Evolutionary conservation across 805 yeast genomes (phyloP).

Genomic region (Starmerella floricola): DNA sequence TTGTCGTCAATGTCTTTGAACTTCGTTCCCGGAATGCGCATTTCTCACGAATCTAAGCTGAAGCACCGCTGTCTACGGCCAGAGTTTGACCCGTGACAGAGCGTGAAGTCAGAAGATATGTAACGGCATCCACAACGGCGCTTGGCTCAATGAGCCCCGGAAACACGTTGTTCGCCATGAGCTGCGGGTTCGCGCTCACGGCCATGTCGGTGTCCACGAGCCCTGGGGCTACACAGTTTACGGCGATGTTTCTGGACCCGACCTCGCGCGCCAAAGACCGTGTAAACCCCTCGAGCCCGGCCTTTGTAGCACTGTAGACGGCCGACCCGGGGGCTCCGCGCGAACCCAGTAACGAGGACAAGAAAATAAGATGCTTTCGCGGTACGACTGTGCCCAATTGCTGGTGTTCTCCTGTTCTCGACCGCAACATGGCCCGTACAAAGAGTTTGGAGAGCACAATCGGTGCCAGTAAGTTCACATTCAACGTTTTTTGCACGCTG

Average conservation of each 20-base stretch:
- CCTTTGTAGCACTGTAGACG: constrained; percentile 59
- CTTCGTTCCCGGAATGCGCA: not conserved
- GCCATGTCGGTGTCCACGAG: constrained; percentile 54
- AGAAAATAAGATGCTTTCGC: constrained; percentile 38
- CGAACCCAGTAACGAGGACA: constrained; percentile 49
- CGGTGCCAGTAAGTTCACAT: constrained; percentile 49
- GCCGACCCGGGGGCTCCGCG: constrained; percentile 40
- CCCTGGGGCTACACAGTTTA: constrained; percentile 60
- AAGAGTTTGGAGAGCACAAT: constrained; percentile 46
- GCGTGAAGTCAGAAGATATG: constrained; percentile 11
- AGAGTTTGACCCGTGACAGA: constrained; percentile 19
- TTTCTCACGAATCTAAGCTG: not conserved
- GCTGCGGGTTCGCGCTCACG: constrained; percentile 5
- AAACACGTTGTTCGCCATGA: constrained; percentile 8
- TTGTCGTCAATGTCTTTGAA: too few relatives aligned
- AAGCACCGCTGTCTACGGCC: constrained; percentile 19
- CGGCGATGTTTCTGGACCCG: constrained; percentile 40
- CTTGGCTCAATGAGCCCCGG: constrained; percentile 16
- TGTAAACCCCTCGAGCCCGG: constrained; percentile 56
- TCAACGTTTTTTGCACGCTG: constrained; percentile 38
- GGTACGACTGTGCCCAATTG: constrained; percentile 21
- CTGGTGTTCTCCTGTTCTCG: too few relatives aligned
- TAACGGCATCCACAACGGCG: constrained; percentile 19
- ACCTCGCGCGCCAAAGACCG: constrained; percentile 49
- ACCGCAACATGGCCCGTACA: constrained; percentile 39